Percentiles rank a stretch among this genome's conserved stretches.
Evolutionary conservation across 352 stramenopile genomes (phyloP).

Genomic region (Phytophthora multivora): DNA sequence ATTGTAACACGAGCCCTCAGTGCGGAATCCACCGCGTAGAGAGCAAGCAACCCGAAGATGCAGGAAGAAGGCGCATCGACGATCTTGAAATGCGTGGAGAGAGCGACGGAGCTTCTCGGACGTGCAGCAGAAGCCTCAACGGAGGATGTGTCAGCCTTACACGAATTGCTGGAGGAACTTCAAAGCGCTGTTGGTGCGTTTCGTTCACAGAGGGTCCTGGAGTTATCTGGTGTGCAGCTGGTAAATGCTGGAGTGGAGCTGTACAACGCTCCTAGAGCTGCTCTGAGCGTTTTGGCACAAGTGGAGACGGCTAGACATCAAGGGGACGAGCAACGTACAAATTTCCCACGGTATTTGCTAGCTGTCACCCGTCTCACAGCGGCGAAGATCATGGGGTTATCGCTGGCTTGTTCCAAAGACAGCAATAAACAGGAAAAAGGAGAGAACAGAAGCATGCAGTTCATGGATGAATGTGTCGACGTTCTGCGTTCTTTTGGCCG

Average conservation of each 20-base stretch:
- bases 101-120: slow-evolving; percentile 22
- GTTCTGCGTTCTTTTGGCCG: slow-evolving; percentile 76
- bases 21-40: slow-evolving; percentile 18
- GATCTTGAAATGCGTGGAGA: slow-evolving; percentile 30
- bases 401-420: slow-evolving; percentile 43
- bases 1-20: slow-evolving; percentile 30
- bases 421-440: neutral
- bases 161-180: slow-evolving; percentile 34
- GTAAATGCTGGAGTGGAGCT: slow-evolving; percentile 71
- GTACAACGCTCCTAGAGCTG: slow-evolving; percentile 64
- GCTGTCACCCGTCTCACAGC: slow-evolving; percentile 55
- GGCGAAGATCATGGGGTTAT: slow-evolving; percentile 67
- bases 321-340: neutral
- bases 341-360: slow-evolving; percentile 38
- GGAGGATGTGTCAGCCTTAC: slow-evolving; percentile 6
- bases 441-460: slow-evolving; percentile 28
- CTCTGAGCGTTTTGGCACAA: slow-evolving; percentile 39
- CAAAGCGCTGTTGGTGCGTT: slow-evolving; percentile 31
- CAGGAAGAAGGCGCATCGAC: slow-evolving; percentile 11
- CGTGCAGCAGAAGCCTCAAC: slow-evolving; percentile 4
- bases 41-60: slow-evolving; percentile 14
- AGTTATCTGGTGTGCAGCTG: slow-evolving; percentile 35
- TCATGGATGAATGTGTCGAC: slow-evolving; percentile 70
- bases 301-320: slow-evolving; percentile 22
- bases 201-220: slow-evolving; percentile 30